Evolutionary conservation across 2,329 filamentous ascomycete genomes (phyloP).

Genomic region (Pseudogymnoascus sp.): DNA sequence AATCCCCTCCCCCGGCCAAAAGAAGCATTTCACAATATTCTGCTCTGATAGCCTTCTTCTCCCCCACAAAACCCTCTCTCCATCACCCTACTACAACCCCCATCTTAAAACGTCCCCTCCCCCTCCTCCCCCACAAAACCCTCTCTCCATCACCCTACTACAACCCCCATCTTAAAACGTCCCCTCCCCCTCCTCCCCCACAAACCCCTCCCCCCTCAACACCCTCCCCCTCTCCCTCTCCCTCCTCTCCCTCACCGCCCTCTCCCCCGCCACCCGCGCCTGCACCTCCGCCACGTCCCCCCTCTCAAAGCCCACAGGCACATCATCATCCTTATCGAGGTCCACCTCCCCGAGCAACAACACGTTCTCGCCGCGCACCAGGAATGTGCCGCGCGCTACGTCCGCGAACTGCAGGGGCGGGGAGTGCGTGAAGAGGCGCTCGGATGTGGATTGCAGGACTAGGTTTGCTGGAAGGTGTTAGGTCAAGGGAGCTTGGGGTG

Average conservation of each 20-base stretch:
- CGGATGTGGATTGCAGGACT: conserved; percentile 84
- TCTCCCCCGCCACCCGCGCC: conserved; percentile 63
- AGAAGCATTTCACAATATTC: conserved; percentile 46
- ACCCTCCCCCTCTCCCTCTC: conserved; percentile 68
- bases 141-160: too few relatives aligned
- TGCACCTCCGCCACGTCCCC: conserved; percentile 64
- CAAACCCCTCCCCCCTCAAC: conserved; percentile 72
- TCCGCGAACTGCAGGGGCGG: conserved; percentile 65
- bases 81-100: too few relatives aligned
- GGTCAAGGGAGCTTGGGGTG: background rate
- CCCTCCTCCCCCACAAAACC: conserved; percentile 54
- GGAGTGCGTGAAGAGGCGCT: conserved; percentile 62
- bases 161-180: background rate
- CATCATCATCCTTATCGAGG: conserved; percentile 87
- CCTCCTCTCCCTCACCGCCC: conserved; percentile 56
- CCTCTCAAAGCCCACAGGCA: conserved; percentile 57
- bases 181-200: conserved; percentile 60
- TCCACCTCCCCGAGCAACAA: conserved; percentile 92
- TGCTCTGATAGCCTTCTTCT: conserved; percentile 25
- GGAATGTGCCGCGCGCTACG: conserved; percentile 74
- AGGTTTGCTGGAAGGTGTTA: conserved; percentile 62
- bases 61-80: background rate
- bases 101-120: conserved; percentile 18
- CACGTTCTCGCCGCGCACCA: conserved; percentile 96
- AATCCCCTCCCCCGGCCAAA: conserved; percentile 10